phyloP scores from a whole-genome alignment of 2,329 filamentous ascomycete species.

The Cladophialophora immunda region DNA sequence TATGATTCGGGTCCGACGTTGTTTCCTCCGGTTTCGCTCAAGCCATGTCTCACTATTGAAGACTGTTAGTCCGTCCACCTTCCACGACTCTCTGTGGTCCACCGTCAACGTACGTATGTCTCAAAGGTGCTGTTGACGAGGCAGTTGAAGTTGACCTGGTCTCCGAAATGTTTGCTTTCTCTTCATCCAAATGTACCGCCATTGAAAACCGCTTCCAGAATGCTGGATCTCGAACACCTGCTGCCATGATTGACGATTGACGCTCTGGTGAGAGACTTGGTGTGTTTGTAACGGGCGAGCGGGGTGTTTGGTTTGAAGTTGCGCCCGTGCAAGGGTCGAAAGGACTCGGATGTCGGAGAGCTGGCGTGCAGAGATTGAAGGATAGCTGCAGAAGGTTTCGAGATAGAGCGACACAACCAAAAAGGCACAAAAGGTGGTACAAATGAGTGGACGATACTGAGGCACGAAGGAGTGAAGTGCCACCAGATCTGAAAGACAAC shows the following conservation, averaged over 20 bases:
- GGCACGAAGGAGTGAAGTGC: conserved; percentile 41
- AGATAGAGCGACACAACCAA: conserved; percentile 9
- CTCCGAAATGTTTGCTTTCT: conserved; percentile 41
- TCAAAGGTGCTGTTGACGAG: conserved; percentile 26
- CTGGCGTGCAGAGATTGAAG: conserved; percentile 17
- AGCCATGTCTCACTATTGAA: conserved; percentile 62
- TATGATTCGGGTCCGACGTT: conserved; percentile 57
- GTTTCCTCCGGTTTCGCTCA: conserved; percentile 58
- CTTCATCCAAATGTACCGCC: conserved; percentile 66
- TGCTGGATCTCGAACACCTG: conserved; percentile 63
- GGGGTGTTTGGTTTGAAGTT: conserved; percentile 13
- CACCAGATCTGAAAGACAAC: conserved; percentile 36
- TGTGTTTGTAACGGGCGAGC: not conserved
- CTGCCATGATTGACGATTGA: conserved; percentile 50
- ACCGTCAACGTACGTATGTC: conserved; percentile 39
- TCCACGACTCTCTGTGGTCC: conserved; percentile 5
- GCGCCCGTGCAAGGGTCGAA: conserved; percentile 14
- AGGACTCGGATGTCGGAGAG: conserved; percentile 12
- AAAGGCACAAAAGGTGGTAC: conserved; percentile 10
- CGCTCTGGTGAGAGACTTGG: not conserved
- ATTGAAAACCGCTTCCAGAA: conserved; percentile 69
- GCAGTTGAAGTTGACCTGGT: conserved; percentile 27
- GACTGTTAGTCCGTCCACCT: conserved; percentile 7
- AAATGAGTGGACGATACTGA: conserved; percentile 42
- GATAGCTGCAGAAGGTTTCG: conserved; percentile 19